Evolutionary conservation across 2,329 filamentous ascomycete species (phyloP).

Genomic region (Leptographium radiaticola): DNA sequence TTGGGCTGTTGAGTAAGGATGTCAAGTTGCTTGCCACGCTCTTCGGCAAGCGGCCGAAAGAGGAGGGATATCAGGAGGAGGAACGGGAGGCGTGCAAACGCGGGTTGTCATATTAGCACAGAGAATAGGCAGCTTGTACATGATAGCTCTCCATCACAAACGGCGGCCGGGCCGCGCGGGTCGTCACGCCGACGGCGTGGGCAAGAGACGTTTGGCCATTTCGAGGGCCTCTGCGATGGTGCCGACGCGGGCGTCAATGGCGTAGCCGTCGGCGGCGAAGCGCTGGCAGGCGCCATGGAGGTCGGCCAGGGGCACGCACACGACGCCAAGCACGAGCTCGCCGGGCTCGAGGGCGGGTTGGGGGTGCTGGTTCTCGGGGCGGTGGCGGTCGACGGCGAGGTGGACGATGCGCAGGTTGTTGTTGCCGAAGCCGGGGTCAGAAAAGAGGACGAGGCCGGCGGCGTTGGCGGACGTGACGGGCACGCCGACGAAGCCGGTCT

Average conservation of each 20-base stretch:
- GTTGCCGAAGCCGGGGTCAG: conserved; percentile 52
- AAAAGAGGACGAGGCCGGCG: neutral
- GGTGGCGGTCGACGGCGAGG: conserved; percentile 55
- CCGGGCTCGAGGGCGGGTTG: conserved; percentile 62
- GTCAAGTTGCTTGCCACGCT: too few relatives aligned
- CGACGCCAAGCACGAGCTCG: conserved; percentile 66
- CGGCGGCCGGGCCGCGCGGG: too few relatives aligned
- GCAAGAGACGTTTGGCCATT: conserved; percentile 42
- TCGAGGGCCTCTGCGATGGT: conserved; percentile 70
- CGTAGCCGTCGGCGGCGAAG: conserved; percentile 58
- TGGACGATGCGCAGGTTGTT: conserved; percentile 60
- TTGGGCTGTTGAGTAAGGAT: too few relatives aligned
- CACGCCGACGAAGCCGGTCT: conserved; percentile 51
- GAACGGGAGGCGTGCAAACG: neutral
- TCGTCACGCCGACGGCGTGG: neutral
- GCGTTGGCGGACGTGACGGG: conserved; percentile 19
- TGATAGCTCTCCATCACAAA: neutral
- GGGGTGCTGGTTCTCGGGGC: conserved; percentile 55
- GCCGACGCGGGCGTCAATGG: conserved; percentile 66
- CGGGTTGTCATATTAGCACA: neutral
- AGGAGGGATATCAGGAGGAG: too few relatives aligned
- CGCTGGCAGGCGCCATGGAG: conserved; percentile 55
- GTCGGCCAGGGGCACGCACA: conserved; percentile 49
- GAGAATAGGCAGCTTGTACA: neutral
- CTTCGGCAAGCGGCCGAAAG: too few relatives aligned